Evolutionary conservation across 2,329 filamentous ascomycete species (phyloP).

Genomic region (Phyllosticta ampelicida): DNA sequence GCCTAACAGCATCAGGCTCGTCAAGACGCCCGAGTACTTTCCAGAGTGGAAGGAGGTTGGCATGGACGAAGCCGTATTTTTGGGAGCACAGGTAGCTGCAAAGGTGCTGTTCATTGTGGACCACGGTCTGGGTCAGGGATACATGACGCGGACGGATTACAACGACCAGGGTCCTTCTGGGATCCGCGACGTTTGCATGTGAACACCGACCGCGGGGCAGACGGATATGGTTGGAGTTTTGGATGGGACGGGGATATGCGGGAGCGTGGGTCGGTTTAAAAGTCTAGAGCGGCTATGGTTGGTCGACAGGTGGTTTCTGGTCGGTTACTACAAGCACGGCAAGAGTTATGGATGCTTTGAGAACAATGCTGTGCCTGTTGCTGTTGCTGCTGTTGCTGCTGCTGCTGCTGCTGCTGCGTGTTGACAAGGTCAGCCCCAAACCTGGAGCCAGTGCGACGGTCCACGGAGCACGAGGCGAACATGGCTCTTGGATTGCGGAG

Average conservation of each 20-base stretch:
- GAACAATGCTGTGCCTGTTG: no score
- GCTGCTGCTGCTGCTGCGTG: not conserved
- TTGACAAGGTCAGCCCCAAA: not conserved
- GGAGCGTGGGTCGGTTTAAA: not conserved
- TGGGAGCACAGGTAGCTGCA: constrained; percentile 79
- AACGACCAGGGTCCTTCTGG: constrained; percentile 55
- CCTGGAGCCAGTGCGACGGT: not conserved
- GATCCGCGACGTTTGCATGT: constrained; percentile 42
- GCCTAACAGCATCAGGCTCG: constrained; percentile 71
- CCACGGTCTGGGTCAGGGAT: constrained; percentile 55
- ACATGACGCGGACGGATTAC: constrained; percentile 57
- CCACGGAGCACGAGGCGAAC: not conserved
- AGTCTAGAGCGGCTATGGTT: not conserved
- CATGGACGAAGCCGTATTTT: constrained; percentile 72
- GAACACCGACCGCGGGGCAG: not conserved
- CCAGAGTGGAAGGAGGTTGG: constrained; percentile 73
- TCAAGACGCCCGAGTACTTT: constrained; percentile 72
- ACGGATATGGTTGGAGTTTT: constrained; percentile 4
- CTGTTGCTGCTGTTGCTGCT: no score
- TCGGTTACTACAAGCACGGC: not conserved
- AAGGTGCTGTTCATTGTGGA: constrained; percentile 63
- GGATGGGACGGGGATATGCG: not conserved
- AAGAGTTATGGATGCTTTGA: no score
- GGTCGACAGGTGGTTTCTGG: not conserved
- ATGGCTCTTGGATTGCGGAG: not conserved